Conservation (phyloP, 805 yeast species). For the Suhomyces sp. region DNA sequence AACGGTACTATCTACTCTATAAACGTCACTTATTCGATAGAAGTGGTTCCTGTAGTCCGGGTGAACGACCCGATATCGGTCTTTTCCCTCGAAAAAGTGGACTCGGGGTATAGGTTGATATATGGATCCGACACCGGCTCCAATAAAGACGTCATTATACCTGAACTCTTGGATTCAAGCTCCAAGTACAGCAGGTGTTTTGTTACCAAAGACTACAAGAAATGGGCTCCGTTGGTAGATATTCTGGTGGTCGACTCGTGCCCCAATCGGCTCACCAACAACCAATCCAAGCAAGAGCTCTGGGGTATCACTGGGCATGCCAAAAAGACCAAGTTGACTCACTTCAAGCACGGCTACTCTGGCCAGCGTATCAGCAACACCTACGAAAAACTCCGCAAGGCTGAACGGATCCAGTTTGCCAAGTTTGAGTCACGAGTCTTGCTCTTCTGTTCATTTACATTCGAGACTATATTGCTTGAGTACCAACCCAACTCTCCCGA, state of each 20-base stretch:
- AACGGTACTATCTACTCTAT: constrained; percentile 33
- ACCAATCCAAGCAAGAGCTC: constrained; percentile 32
- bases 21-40: constrained; percentile 14
- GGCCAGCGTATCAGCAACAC: constrained; percentile 24
- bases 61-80: constrained; percentile 36
- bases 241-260: constrained; percentile 31
- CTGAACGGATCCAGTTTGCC: constrained; percentile 18
- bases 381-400: constrained; percentile 30
- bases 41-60: constrained; percentile 28
- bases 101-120: constrained; percentile 20
- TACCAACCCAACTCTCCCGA: constrained; percentile 20
- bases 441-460: constrained; percentile 37
- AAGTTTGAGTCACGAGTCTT: constrained; percentile 16
- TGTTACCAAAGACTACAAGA: constrained; percentile 30
- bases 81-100: constrained; percentile 23
- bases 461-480: constrained; percentile 36
- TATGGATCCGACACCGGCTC: constrained; percentile 43
- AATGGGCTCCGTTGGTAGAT: constrained; percentile 50
- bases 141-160: constrained; percentile 33
- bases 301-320: constrained; percentile 43
- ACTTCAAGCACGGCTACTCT: constrained; percentile 31
- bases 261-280: constrained; percentile 14
- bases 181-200: constrained; percentile 21
- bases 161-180: constrained; percentile 16
- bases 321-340: constrained; percentile 30